phyloP scores from a whole-genome alignment of 768 basidiomycete genomes.

The Strobilomyces dryophilus region DNA sequence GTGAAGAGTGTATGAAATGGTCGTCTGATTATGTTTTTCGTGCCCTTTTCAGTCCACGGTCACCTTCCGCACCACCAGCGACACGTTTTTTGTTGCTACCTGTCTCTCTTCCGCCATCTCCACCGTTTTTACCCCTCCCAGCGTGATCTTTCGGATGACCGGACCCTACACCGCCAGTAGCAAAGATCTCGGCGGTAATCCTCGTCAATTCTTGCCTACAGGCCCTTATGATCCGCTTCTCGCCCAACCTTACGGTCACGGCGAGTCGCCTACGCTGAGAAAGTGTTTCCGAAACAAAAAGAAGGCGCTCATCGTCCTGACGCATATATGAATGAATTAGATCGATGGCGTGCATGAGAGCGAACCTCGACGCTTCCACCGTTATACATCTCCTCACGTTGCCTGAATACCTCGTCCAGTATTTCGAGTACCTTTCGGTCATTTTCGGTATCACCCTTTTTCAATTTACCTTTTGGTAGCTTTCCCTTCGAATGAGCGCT shows the following conservation, averaged over 20 bases:
- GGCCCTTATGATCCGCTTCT: slow-evolving; percentile 61
- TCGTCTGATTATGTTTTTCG: slow-evolving; percentile 9
- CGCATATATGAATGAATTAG: neutral
- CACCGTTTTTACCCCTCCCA: neutral
- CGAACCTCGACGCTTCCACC: slow-evolving; percentile 41
- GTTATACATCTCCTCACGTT: slow-evolving; percentile 41
- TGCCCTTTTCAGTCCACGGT: slow-evolving; percentile 17
- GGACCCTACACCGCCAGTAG: neutral
- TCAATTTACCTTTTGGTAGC: slow-evolving; percentile 64
- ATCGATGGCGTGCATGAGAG: neutral
- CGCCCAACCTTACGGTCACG: slow-evolving; percentile 70
- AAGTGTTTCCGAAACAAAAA: slow-evolving; percentile 24
- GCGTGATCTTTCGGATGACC: neutral
- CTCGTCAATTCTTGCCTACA: slow-evolving; percentile 17
- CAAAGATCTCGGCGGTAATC: slow-evolving; percentile 4
- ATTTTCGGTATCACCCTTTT: slow-evolving; percentile 4
- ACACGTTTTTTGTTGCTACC: slow-evolving; percentile 16
- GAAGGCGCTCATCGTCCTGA: slow-evolving; percentile 50
- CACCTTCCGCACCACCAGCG: neutral
- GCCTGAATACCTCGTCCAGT: slow-evolving; percentile 44
- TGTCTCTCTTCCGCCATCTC: neutral
- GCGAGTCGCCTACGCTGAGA: slow-evolving; percentile 54
- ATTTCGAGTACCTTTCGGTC: slow-evolving; percentile 39
- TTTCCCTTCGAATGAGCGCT: slow-evolving; percentile 58
- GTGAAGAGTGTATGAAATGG: too few species aligned